These are phyloP conservation scores for Byssochlamys sp. DNA, from an alignment of 2,329 filamentous ascomycete species.

Conservation along the genomic window DNA sequence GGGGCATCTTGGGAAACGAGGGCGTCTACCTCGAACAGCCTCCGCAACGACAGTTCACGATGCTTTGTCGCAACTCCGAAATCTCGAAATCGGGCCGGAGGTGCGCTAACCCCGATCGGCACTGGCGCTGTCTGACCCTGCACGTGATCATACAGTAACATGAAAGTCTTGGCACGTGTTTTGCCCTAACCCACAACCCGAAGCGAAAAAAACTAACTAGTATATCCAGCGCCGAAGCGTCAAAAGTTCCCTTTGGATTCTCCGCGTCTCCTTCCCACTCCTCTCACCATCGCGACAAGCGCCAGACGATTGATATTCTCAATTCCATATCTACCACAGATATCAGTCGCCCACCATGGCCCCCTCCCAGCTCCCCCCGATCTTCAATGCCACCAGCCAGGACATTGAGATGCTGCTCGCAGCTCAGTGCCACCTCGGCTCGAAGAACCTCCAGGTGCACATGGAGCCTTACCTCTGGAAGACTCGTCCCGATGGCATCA, in stretches of 20 bases:
- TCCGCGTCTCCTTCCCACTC: conserved; percentile 21
- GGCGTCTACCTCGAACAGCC: conserved; percentile 5
- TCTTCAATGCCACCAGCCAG: conserved; percentile 93
- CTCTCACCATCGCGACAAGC: conserved; percentile 32
- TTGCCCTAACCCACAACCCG: conserved; percentile 33
- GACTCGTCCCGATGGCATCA: conserved; percentile 95
- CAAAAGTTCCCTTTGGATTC: conserved; percentile 6
- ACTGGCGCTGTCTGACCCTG: not conserved
- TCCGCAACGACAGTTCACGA: conserved; percentile 7
- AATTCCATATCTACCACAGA: conserved; percentile 23
- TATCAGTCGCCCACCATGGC: conserved; percentile 70
- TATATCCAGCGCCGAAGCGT: conserved; percentile 14
- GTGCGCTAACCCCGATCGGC: conserved; percentile 17
- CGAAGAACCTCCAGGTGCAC: conserved; percentile 99
- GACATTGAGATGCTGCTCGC: conserved; percentile 99
- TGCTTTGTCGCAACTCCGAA: conserved; percentile 15
- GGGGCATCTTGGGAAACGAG: conserved; percentile 48
- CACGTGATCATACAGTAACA: conserved; percentile 11
- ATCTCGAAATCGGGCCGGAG: conserved; percentile 17
- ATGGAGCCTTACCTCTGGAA: conserved; percentile 99
- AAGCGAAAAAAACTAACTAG: conserved; percentile 26
- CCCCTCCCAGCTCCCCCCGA: conserved; percentile 81
- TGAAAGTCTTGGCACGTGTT: conserved; percentile 8
- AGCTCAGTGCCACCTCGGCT: conserved; percentile 90
- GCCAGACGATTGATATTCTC: conserved; percentile 38